Percentiles rank a stretch among this genome's conserved stretches.
Conservation (phyloP, 768 basidiomycete species). For the Tulasnella sp. region DNA sequence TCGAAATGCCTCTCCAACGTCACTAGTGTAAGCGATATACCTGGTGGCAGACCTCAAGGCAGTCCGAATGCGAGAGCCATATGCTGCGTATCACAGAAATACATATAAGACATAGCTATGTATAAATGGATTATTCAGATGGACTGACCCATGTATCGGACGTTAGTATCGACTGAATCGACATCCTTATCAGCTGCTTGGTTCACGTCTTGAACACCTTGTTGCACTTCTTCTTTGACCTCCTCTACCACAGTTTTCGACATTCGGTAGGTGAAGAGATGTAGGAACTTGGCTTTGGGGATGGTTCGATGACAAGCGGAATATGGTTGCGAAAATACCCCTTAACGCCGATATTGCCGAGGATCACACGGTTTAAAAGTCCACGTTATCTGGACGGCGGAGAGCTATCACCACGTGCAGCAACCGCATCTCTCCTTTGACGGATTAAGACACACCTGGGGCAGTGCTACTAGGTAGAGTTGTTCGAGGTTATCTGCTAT, state of each 20-base stretch:
- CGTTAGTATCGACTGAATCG: conserved; percentile 52
- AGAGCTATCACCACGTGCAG: too few species aligned
- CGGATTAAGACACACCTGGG: too few species aligned
- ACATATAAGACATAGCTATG: background rate
- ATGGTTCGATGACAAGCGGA: too few species aligned
- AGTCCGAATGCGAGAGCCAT: conserved; percentile 64
- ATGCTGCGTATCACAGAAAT: conserved; percentile 47
- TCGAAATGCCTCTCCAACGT: conserved; percentile 72
- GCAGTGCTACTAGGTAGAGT: too few species aligned
- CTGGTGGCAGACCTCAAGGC: conserved; percentile 55
- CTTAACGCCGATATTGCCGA: too few species aligned
- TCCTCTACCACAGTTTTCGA: background rate
- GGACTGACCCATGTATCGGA: conserved; percentile 25
- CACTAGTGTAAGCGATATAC: conserved; percentile 69
- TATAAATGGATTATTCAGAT: background rate
- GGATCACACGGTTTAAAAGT: too few species aligned
- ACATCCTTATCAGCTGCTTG: conserved; percentile 49
- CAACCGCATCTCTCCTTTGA: too few species aligned
- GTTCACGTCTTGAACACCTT: conserved; percentile 40
- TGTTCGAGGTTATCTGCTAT: too few species aligned
- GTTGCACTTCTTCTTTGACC: conserved; percentile 9
- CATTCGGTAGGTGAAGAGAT: background rate
- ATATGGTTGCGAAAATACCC: too few species aligned
- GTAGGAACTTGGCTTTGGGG: too few species aligned
- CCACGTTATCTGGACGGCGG: too few species aligned